Percentiles rank a stretch among this genome's conserved stretches.
Conservation (phyloP, 805 yeast species). For the Starmerella powellii region DNA sequence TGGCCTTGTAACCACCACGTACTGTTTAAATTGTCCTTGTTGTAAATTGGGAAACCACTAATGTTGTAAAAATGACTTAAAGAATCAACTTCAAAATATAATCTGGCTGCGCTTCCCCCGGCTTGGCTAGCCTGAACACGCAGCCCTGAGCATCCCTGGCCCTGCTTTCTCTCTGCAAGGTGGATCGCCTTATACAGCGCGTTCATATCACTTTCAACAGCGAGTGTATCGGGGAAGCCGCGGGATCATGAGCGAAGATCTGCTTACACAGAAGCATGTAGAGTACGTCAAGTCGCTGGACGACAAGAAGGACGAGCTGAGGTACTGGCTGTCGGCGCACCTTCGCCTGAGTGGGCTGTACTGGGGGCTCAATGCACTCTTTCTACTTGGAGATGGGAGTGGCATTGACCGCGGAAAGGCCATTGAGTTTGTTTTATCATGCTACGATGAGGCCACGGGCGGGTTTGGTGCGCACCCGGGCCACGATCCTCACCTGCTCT, state of each 20-base stretch:
- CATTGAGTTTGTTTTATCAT: slow-evolving; percentile 52
- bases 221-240: not conserved
- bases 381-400: slow-evolving; percentile 43
- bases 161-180: no score
- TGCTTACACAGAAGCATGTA: slow-evolving; percentile 42
- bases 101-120: no score
- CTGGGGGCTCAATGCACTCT: slow-evolving; percentile 83
- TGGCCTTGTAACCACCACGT: no score
- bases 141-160: no score
- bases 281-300: slow-evolving; percentile 45
- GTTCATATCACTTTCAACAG: no score
- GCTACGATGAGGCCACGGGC: slow-evolving; percentile 38
- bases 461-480: slow-evolving; percentile 85
- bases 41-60: no score
- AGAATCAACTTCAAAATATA: no score
- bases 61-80: no score
- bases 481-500: slow-evolving; percentile 78
- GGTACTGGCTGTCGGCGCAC: slow-evolving; percentile 86
- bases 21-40: no score
- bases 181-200: no score
- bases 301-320: slow-evolving; percentile 45
- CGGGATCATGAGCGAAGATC: slow-evolving; percentile 1
- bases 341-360: slow-evolving; percentile 77
- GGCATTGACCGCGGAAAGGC: slow-evolving; percentile 53
- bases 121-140: no score